Evolutionary conservation across 257 asterid species (phyloP).

Genomic region (Solanum appendiculatum): DNA sequence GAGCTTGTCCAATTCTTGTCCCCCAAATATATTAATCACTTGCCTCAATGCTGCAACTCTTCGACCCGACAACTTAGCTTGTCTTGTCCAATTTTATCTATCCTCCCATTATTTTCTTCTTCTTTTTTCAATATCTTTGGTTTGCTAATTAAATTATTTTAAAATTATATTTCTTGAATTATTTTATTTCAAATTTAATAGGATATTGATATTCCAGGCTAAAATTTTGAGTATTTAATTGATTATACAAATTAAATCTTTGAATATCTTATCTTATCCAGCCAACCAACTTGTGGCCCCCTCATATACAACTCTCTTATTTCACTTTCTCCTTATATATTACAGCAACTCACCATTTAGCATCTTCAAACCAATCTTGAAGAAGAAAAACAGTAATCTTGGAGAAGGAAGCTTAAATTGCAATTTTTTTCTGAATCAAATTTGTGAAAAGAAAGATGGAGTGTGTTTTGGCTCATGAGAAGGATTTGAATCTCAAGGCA

Average conservation of each 20-base stretch:
- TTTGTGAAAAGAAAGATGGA: conserved; percentile 9
- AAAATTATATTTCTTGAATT: background rate
- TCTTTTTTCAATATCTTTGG: background rate
- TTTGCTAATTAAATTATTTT: too few relatives aligned
- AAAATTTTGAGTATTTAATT: too few relatives aligned
- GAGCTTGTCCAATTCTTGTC: conserved; percentile 48
- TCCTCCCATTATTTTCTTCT: background rate
- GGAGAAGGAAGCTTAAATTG: background rate
- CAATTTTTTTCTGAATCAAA: background rate
- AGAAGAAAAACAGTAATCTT: background rate
- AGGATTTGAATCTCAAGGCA: conserved; percentile 34
- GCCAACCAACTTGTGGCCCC: background rate
- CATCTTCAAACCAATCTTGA: background rate
- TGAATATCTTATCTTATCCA: background rate
- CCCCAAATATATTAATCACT: conserved; percentile 19
- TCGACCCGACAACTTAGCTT: conserved; percentile 32
- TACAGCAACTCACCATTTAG: background rate
- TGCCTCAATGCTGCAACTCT: conserved; percentile 22
- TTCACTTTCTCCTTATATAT: background rate
- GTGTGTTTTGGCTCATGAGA: conserved; percentile 12
- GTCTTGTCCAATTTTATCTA: conserved; percentile 32
- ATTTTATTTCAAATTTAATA: too few relatives aligned
- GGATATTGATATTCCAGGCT: too few relatives aligned
- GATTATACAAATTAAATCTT: too few relatives aligned
- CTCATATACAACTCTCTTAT: background rate